Evolutionary conservation across 2,329 filamentous ascomycete species (phyloP), one percentile per base, ranked within the genome.

Genomic region (Arthrobotrys musiformis): DNA sequence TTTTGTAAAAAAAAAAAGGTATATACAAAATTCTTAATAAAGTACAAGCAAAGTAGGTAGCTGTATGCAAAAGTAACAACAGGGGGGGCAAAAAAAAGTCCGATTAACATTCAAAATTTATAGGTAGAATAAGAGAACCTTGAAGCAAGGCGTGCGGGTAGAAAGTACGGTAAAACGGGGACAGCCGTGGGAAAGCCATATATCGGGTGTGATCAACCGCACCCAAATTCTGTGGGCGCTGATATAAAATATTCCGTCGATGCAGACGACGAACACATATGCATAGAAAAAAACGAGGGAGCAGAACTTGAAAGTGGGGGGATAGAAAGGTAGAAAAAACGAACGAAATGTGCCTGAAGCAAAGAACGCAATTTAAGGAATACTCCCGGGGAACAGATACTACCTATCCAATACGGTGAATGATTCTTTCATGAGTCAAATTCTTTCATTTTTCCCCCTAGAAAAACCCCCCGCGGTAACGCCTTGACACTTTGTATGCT

Each of bases 371-470:
- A 30, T 28, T 28, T 52, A 30, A 52, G 22, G 17, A 52, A 52
- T 8, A 22, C 44, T 19, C 44, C 44, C 8, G 1, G 22, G 24
- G 17, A 48, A 48, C 19, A 13, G 13, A 35, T 35, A 22, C 50
- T 22, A 56, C 50, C 50, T 56, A 35, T n/a, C n/a, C n/a, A n/a
- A n/a, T 58, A 58, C 8, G 17, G 50, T 33, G 28, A 56, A 56
- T 33, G 30, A 58, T 58, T 58, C 54, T 58, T 58, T 58, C 54
- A 26, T 58, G 30, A 24, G 33, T 40, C 54, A 58, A 58, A 58
- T 58, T 58, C 54, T 40, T 58, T 58, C 54, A 40, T 40, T 26
- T 58, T 58, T 7, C 40, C 54, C 54, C 54, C 54, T 40, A 26
- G 30, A 58, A 24, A 58, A 37, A 37, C 15, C n/a, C n/a, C n/a